Evolutionary conservation across 345 rosid species (phyloP), one percentile per base, ranked within the genome.

Genomic region (Camelina sativa): DNA sequence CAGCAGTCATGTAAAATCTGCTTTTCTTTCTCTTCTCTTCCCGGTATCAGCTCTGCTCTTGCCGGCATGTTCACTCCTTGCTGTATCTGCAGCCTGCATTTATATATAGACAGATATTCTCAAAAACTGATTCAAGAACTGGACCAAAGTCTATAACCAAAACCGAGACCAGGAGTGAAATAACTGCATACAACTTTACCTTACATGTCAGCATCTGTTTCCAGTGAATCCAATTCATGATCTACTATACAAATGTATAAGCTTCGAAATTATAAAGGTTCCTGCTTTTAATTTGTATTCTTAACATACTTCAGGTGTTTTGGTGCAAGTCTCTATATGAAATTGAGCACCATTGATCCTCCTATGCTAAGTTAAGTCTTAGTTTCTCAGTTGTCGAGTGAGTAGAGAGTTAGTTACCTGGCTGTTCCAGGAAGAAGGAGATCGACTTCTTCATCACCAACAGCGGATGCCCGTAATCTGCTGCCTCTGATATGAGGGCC

Each of bases 371-470:
- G 56, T 32, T 54, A 30, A 8, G 5, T 15, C 65, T 58, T 47
- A 37, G 51, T 57, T 57, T 25, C 34, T 23, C 52, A 56, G 23
- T 56, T 5, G 11, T 37, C 10, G 25, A 56, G 9, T 54, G 20
- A 56, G 72, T 23, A 32, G 8, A 67, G 46, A 66, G 53, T 58
- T 59, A 51, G 72, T 72, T 87, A 92, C 99, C 99, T 90, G 69
- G 97, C 99, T 65, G 99, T 95, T 43, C 97, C 99, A 13, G 97
- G 99, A 17, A 95, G 97, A 66, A 95, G 97, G 70, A 95, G 99
- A 83, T 95, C 97, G 16, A 95, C 99, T 83, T 87, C 99, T 86
- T 89, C 97, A 65, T 88, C 85, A 23, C 98, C 97, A 17, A 76
- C 93, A 60, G 94, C 82, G 4, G 94, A 90, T 25, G 96, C 93